Evolutionary conservation across 176 grass and related monocot genomes (phyloP), one percentile per base, ranked within the genome.

Genomic region (Carex littledalei): DNA sequence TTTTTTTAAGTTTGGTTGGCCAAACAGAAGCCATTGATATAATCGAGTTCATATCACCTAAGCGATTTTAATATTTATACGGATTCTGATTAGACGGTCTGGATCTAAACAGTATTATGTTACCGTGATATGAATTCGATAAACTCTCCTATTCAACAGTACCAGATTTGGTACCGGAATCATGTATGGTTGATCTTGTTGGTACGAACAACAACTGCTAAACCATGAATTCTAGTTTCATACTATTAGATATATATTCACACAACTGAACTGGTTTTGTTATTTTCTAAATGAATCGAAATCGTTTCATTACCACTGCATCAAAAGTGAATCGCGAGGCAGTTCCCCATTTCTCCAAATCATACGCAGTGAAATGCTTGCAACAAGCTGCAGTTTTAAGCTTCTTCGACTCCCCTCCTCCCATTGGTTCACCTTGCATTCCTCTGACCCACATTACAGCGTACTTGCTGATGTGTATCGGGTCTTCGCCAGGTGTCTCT

Each of bases 291-390:
- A 22, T 16, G 31, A 80, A 72, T 53, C 3, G 4, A 54, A 4
- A 39, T 68, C 14, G 12, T 8, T 8, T 2, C 11, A 53, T 29
- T 70, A 94, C 94, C 88, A 80, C 82, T 0, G 94, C 94, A 81
- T 97, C 86, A 76, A 92, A 97, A 37, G 41, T 89, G 87, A 77
- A 97, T 0, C 94, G 90, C 26, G 86, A 89, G 68, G 78, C 77
- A 57, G 90, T 90, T 61, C 94, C 86, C 94, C 94, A 97, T 78
- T 92, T 92, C 80, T 97, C 94, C 81, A 97, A 84, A 75, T 97
- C 94, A 79, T 97, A 97, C 3, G 94, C 92, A 53, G 94, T 97
- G 88, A 91, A 97, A 88, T 97, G 94, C 87, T 97, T 97, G 90
- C 94, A 97, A 89, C 94, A 97, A 78, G 94, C 94, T 57, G 94